These are phyloP conservation scores for barley (Hordeum vulgare) DNA, from an alignment of 176 grass and related monocot species.

Conservation along the genomic window MorexV3_pseudomolecules_assembly NC_058522.1:6585689-6586188, in stretches of 20 bases:
- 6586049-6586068: conserved; percentile 63
- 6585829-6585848: conserved; percentile 24
- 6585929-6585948: not conserved
- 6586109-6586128: not conserved
- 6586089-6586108: conserved; percentile 70
- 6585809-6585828: conserved; percentile 58
- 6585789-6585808: not conserved
- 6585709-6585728: conserved; percentile 81
- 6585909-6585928: not conserved
- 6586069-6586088: conserved; percentile 68
- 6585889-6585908: not conserved
- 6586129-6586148: not conserved
- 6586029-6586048: conserved; percentile 62
- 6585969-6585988: conserved; percentile 55
- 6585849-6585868: conserved; percentile 1
- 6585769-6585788: not conserved
- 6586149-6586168: not conserved
- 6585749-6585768: not conserved
- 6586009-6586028: conserved; percentile 43
- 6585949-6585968: conserved; percentile 32
- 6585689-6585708: conserved; percentile 79
- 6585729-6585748: not conserved
- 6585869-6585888: conserved; percentile 26
- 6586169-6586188: conserved; percentile 15
- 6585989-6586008: conserved; percentile 66